These are phyloP conservation scores for Fraxinus ornus DNA, from an alignment of 305 asterid genomes.

Conservation along the genomic window DNA sequence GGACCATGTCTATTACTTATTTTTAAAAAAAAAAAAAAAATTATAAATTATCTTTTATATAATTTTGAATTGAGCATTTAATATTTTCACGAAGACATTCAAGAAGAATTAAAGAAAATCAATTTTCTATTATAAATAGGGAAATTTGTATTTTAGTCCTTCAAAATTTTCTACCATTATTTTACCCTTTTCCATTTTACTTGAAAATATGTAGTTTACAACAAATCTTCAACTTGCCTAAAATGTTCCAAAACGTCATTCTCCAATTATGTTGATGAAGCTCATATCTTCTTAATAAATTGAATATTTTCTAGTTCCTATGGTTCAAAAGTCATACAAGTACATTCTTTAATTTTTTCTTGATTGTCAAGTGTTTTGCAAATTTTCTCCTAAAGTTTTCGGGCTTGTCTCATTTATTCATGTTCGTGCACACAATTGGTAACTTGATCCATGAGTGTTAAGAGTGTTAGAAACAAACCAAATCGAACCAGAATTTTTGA, in stretches of 20 bases:
- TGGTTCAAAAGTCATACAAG: neutral
- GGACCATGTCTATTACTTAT: neutral
- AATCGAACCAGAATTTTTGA: no score
- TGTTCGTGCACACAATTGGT: no score
- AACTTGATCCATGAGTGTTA: no score
- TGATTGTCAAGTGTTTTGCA: neutral
- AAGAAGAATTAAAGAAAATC: neutral
- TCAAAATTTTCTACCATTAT: neutral
- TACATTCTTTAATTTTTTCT: neutral
- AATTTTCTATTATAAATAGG: neutral
- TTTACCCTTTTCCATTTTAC: neutral
- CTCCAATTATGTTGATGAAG: neutral
- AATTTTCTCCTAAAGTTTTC: no score
- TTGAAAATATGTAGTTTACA: neutral
- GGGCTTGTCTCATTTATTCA: no score
- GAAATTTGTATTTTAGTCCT: neutral
- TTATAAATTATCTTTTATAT: neutral
- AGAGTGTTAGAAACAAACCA: no score
- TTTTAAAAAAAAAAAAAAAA: no score
- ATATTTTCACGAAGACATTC: neutral
- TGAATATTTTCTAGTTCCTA: neutral
- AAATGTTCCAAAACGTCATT: neutral
- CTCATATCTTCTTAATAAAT: neutral
- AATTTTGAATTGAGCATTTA: no score
- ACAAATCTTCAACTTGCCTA: neutral